These are phyloP conservation scores for Globisporangium nodosum DNA, from an alignment of 352 stramenopile genomes.

Conservation along the genomic window DNA sequence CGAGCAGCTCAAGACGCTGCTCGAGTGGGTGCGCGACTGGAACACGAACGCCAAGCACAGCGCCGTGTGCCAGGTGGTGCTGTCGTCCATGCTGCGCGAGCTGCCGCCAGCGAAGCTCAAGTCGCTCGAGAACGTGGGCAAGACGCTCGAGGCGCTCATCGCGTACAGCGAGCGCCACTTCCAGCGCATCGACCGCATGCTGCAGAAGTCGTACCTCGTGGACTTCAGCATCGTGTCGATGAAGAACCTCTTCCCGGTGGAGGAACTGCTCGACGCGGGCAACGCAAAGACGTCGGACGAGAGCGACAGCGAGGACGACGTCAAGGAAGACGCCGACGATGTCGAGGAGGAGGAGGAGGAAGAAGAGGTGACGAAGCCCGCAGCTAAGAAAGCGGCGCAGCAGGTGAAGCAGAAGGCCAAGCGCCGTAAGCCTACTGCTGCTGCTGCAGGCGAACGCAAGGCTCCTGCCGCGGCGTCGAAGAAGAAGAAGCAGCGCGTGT, in stretches of 20 bases:
- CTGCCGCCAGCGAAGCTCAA: slow-evolving; percentile 59
- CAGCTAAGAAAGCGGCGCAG: slow-evolving; percentile 18
- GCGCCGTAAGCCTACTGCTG: slow-evolving; percentile 4
- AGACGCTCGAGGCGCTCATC: slow-evolving; percentile 91
- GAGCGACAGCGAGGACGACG: slow-evolving; percentile 26
- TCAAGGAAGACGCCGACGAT: slow-evolving; percentile 13
- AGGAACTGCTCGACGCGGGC: slow-evolving; percentile 11
- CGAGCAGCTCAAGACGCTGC: slow-evolving; percentile 85
- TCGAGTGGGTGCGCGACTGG: slow-evolving; percentile 96
- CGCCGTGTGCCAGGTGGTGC: slow-evolving; percentile 89
- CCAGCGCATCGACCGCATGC: slow-evolving; percentile 93
- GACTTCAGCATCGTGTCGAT: slow-evolving; percentile 91
- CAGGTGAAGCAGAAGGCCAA: slow-evolving; percentile 7
- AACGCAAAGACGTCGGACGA: slow-evolving; percentile 26
- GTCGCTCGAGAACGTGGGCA: slow-evolving; percentile 55
- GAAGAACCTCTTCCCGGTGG: slow-evolving; percentile 71
- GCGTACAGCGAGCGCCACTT: slow-evolving; percentile 98
- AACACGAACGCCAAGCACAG: slow-evolving; percentile 96
- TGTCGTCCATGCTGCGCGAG: slow-evolving; percentile 88
- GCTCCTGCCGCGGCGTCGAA: slow-evolving; percentile 1
- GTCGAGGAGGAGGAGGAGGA: slow-evolving; percentile 8
- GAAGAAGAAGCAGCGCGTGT: slow-evolving; percentile 47
- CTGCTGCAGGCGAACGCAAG: not conserved
- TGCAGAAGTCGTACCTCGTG: slow-evolving; percentile 96
- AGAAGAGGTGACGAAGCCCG: not conserved